phyloP scores from a whole-genome alignment of 2,329 filamentous ascomycete genomes.

The Colletotrichum orbiculare region DNA sequence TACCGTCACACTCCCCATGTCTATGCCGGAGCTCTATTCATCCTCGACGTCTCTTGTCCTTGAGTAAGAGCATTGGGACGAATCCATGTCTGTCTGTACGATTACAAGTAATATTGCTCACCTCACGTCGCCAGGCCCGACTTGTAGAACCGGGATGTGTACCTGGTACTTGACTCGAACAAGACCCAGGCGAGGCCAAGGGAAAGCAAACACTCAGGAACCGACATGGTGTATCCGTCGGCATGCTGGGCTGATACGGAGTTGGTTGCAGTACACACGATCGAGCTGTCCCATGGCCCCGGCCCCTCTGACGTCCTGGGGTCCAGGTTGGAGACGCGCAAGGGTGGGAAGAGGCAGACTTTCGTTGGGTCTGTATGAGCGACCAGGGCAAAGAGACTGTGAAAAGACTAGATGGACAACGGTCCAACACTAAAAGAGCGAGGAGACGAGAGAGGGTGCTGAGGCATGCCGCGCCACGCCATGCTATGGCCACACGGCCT shows the following conservation, averaged over 20 bases:
- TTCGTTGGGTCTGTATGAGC: constrained; percentile 14
- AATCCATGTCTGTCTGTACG: too few species aligned
- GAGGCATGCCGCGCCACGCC: constrained; percentile 33
- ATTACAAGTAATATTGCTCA: too few species aligned
- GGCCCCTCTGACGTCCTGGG: constrained; percentile 29
- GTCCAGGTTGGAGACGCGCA: constrained; percentile 17
- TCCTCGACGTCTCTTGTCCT: too few species aligned
- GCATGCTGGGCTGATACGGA: too few species aligned
- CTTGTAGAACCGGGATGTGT: too few species aligned
- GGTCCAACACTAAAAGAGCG: not conserved
- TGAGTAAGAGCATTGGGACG: too few species aligned
- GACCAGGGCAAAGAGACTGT: constrained; percentile 10
- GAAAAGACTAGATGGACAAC: constrained; percentile 5
- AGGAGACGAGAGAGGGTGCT: constrained; percentile 12
- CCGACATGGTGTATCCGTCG: too few species aligned
- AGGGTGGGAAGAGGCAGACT: constrained; percentile 4
- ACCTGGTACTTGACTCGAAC: too few species aligned
- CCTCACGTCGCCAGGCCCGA: too few species aligned
- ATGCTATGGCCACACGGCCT: constrained; percentile 21
- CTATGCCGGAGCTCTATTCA: too few species aligned
- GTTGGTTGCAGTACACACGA: not conserved
- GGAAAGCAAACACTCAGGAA: not conserved
- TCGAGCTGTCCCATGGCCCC: constrained; percentile 23
- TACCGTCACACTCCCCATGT: too few species aligned
- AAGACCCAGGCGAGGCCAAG: not conserved